These are phyloP conservation scores for Lactarius quietus DNA, from an alignment of 768 basidiomycete genomes.

Conservation along the genomic window DNA sequence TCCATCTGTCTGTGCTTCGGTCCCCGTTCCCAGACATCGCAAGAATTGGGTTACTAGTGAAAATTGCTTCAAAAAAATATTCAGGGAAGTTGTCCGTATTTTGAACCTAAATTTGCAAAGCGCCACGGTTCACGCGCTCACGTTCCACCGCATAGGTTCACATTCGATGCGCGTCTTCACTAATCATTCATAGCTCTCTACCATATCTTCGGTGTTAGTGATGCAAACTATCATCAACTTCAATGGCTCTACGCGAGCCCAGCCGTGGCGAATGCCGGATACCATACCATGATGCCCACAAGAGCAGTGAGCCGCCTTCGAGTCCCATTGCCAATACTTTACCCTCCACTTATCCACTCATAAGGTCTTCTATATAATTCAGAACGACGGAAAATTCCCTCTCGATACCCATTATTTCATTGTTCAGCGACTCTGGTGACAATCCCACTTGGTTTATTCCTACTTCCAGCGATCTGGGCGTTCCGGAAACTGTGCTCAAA, in stretches of 20 bases:
- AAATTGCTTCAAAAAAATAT: too few relatives aligned
- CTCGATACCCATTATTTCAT: constrained; percentile 73
- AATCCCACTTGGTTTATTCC: constrained; percentile 79
- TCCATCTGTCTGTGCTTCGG: constrained; percentile 70
- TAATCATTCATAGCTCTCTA: background rate
- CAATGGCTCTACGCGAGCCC: constrained; percentile 76
- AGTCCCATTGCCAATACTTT: background rate
- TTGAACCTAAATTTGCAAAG: too few relatives aligned
- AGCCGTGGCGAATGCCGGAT: constrained; percentile 66
- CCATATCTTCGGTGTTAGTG: constrained; percentile 50
- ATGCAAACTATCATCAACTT: constrained; percentile 61
- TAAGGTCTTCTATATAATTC: constrained; percentile 1
- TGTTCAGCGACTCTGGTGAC: constrained; percentile 66
- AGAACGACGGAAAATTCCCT: constrained; percentile 80
- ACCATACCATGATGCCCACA: constrained; percentile 80
- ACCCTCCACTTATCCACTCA: constrained; percentile 1
- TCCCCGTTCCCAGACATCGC: constrained; percentile 59
- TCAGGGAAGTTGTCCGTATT: constrained; percentile 67
- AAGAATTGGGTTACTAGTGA: constrained; percentile 68
- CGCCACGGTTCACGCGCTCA: constrained; percentile 63
- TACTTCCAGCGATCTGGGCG: too few relatives aligned
- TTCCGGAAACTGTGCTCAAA: too few relatives aligned
- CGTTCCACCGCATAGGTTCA: constrained; percentile 32
- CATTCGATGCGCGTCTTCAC: background rate
- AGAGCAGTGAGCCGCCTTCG: constrained; percentile 76